Base-by-base conservation (phyloP, 129 eudicot genomes). In the Flaveria robusta region DNA sequence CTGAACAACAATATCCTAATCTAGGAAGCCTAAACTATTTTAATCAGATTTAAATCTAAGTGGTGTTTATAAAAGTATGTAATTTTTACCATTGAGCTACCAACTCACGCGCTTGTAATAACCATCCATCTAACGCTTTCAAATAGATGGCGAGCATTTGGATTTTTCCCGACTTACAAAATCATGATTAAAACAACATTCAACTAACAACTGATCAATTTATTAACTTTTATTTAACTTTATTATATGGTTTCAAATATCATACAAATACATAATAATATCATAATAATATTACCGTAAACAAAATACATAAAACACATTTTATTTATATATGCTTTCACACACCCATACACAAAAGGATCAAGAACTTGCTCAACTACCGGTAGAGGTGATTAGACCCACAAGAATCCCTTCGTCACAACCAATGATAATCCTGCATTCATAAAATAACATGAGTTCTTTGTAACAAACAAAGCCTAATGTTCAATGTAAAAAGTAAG, bases 321-420 rank as follows among this genome's bases (percentile, higher is more conserved):
- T 77, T 76, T 67, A 54, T 68, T 54, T 4, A 29, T 68, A 22
- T 31, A 59, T 78, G 15, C 5, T 19, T 1, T 22, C 0, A 10
- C 13, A 42, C 5, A 18, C 5, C 42, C 19, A 16, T 34, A 18
- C 27, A 14, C 46, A 60, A 8, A 46, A 7, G 10, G 19, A 47
- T 12, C 55, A 4, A 10, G 0, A 16, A 78, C 52, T 29, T 46
- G 29, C 72, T 79, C 45, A 59, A 47, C 31, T 0, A 50, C 52
- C 8, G 65, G 75, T 13, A 67, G 16, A 26, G 59, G 23, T 60
- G 10, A 88, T 66, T 84, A 82, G 81, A 9, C 81, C 93, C 86
- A 86, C 60, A 7, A 88, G 68, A 24, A 74, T 80, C 63, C 96
- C 93, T 72, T 86, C 91, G 54, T 86, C 91, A 50, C 86, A 88